Conservation (phyloP, 139 green algal species). For the Volvox africanus region DNA sequence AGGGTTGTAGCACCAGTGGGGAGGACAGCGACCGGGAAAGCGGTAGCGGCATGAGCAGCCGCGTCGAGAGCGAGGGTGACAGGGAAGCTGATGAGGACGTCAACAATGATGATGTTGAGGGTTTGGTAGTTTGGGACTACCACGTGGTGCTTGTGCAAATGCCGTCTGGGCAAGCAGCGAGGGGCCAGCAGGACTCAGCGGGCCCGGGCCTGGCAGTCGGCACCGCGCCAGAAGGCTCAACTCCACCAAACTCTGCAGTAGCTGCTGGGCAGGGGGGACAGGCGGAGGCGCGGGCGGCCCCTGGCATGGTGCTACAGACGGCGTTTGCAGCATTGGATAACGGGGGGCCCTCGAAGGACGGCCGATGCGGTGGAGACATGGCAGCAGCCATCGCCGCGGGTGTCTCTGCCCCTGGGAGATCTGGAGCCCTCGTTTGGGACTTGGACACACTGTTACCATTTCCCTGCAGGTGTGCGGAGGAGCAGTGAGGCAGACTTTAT, state of each 20-base stretch:
- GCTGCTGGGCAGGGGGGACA: background rate
- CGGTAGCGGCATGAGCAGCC: background rate
- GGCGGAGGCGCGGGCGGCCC: background rate
- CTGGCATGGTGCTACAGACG: background rate
- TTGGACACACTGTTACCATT: constrained; percentile 64
- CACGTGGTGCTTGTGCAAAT: constrained; percentile 55
- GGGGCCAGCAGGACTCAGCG: background rate
- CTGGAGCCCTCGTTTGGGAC: constrained; percentile 51
- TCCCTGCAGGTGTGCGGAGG: constrained; percentile 50
- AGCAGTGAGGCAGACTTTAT: too few relatives aligned
- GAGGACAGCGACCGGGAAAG: background rate
- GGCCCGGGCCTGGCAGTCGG: background rate
- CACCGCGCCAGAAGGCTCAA: background rate
- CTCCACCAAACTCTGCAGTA: background rate
- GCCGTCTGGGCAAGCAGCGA: background rate
- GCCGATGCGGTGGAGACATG: background rate
- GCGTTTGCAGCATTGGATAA: background rate
- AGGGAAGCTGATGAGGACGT: background rate
- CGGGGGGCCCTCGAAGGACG: background rate
- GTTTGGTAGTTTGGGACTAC: constrained; percentile 66
- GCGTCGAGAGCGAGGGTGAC: background rate
- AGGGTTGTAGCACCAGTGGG: too few relatives aligned
- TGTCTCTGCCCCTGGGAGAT: background rate
- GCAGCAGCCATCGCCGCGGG: background rate
- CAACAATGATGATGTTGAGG: background rate